A percentile compares a stretch with the other conserved stretches of the same genome.
These are phyloP conservation scores for Alternaria conjuncta DNA, from an alignment of 2,329 filamentous ascomycete species.

Conservation along the genomic window DNA sequence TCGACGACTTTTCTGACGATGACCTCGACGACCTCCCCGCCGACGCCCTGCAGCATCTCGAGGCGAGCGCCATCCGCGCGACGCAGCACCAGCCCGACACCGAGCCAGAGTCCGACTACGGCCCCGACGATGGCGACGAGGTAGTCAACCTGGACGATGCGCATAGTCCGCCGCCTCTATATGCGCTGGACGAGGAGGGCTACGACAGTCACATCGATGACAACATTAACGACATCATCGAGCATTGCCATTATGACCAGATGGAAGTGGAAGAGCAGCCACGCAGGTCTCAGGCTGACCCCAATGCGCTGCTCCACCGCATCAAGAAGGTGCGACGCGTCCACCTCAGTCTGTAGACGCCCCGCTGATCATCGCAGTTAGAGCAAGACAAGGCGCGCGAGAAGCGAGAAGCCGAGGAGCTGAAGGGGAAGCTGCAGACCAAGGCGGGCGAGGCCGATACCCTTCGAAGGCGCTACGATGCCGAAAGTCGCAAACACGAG, in stretches of 20 bases:
- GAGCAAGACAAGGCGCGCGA: constrained; percentile 51
- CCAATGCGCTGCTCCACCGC: constrained; percentile 47
- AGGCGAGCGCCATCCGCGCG: constrained; percentile 52
- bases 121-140: constrained; percentile 52
- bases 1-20: constrained; percentile 54
- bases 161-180: neutral
- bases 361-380: constrained; percentile 43
- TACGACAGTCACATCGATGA: neutral
- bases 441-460: constrained; percentile 77
- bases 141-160: constrained; percentile 54
- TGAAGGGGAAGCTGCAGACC: constrained; percentile 51
- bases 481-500: constrained; percentile 67
- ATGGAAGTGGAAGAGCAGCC: constrained; percentile 31
- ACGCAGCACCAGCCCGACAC: constrained; percentile 35
- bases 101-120: constrained; percentile 48
- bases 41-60: constrained; percentile 54
- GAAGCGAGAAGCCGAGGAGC: constrained; percentile 22
- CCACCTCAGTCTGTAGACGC: neutral
- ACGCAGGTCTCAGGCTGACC: constrained; percentile 35
- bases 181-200: neutral
- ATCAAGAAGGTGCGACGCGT: constrained; percentile 48
- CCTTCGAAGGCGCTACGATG: constrained; percentile 73
- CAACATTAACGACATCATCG: neutral
- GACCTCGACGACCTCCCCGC: constrained; percentile 55
- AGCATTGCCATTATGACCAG: constrained; percentile 7